Percentiles rank a stretch among this genome's conserved stretches.
Conservation (phyloP, 1,284 basidiomycete species). For the Austroboletus olivaceoglutinosus region DNA sequence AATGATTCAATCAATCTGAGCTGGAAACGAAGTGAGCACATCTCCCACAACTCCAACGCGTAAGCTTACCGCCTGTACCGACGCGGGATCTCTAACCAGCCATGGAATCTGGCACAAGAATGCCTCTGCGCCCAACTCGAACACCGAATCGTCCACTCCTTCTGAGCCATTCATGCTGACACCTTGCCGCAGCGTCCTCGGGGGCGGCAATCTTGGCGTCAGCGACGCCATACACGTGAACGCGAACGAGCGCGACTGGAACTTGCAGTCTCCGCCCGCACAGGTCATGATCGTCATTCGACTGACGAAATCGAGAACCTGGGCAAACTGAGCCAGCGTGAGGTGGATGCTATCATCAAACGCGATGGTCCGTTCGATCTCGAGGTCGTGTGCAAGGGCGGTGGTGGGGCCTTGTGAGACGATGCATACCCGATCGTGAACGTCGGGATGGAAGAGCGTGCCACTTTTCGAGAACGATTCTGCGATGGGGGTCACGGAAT, state of each 20-base stretch:
- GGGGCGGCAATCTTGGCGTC: constrained; percentile 5
- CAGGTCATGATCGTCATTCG: constrained; percentile 1
- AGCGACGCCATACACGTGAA: constrained; percentile 18
- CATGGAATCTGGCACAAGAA: constrained; percentile 1
- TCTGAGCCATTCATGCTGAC: neutral
- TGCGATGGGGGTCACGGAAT: constrained; percentile 8
- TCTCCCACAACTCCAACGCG: neutral
- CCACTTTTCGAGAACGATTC: constrained; percentile 3
- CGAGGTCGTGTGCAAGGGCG: constrained; percentile 1
- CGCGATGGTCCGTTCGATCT: constrained; percentile 9
- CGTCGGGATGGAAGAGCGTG: constrained; percentile 6
- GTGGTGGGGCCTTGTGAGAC: neutral
- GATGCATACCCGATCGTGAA: constrained; percentile 10
- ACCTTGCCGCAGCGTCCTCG: neutral
- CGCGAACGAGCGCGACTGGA: constrained; percentile 16
- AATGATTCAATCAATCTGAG: neutral
- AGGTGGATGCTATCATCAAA: neutral
- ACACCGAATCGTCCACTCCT: constrained; percentile 2
- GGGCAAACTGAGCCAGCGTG: constrained; percentile 6
- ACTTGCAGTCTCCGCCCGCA: constrained; percentile 8
- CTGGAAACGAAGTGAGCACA: neutral
- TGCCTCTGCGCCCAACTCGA: constrained; percentile 9
- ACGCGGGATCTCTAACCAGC: neutral
- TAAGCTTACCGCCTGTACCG: constrained; percentile 5
- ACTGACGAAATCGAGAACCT: constrained; percentile 14